These are phyloP conservation scores for Flaveria linearis DNA, from an alignment of 129 eudicot species.

Conservation along the genomic window DNA sequence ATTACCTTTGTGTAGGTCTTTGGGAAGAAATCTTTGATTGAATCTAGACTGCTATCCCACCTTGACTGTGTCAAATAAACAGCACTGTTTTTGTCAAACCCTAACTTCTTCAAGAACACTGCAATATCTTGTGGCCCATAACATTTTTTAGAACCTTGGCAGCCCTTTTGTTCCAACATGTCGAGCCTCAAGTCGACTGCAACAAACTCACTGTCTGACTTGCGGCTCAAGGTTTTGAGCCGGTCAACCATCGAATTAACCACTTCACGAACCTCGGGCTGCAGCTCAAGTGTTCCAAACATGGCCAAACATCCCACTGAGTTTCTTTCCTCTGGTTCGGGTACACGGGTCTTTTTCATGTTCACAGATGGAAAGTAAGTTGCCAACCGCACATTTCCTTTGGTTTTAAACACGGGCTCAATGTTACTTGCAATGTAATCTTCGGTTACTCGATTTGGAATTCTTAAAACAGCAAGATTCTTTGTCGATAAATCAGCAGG, in stretches of 20 bases:
- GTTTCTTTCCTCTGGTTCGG: constrained; percentile 43
- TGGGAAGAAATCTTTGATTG: constrained; percentile 80
- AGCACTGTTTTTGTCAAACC: constrained; percentile 78
- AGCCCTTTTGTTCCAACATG: constrained; percentile 82
- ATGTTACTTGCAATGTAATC: constrained; percentile 63
- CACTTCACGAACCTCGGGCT: constrained; percentile 76
- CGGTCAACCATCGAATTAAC: constrained; percentile 90
- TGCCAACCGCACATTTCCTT: constrained; percentile 84
- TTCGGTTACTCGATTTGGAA: constrained; percentile 77
- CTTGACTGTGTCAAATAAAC: constrained; percentile 83
- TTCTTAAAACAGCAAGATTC: constrained; percentile 75
- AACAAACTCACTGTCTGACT: constrained; percentile 78
- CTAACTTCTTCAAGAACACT: constrained; percentile 66
- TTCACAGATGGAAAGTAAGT: constrained; percentile 97
- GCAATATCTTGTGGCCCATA: constrained; percentile 80
- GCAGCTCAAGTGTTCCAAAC: constrained; percentile 83
- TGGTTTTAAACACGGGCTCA: constrained; percentile 59
- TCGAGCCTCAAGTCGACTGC: constrained; percentile 90
- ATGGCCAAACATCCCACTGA: constrained; percentile 82
- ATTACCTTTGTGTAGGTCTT: constrained; percentile 90
- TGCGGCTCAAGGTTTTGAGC: constrained; percentile 70
- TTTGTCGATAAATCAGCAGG: constrained; percentile 55
- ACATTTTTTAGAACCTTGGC: constrained; percentile 83
- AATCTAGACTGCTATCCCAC: constrained; percentile 88
- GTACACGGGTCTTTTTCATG: constrained; percentile 59